Base-by-base conservation (phyloP, 1,139 yeast genomes). In the Debaryomycetaceae sp. region DNA sequence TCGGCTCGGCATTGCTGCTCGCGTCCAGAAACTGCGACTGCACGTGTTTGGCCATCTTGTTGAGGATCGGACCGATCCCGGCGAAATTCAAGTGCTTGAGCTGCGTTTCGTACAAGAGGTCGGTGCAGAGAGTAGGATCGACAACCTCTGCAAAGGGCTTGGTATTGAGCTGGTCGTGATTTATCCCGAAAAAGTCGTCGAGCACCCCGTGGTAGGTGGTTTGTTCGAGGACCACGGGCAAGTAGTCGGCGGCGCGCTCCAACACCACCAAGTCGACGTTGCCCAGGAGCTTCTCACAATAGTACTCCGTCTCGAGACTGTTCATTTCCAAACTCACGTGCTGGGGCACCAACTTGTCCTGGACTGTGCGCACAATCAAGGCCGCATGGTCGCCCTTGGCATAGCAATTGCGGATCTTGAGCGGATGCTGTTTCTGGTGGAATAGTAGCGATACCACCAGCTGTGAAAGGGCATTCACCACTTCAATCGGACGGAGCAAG, bases 121-220 rank as follows among this genome's bases (percentile, higher is more conserved):
- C 39, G 18, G 8, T 16, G 6, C 7, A 6, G 8, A 24, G 6
- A 10, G 6, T 8, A 6, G 27, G 21, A n/a, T 7, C 27, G 16
- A 25, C 8, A 7, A 5, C 11, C 6, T 11, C 10, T 13, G 16
- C 15, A 4, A 13, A 6, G 7, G 27, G 15, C 4, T 16, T 16
- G n/a, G 25, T 15, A 8, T 5, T 19, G 10, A 28, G 13, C 21
- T 19, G 27, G 30, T 13, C 24, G n/a, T 16, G 22, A 10, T 25
- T 25, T 12, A 75, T 55, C 4, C 68, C 72, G 41, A 75, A 64
- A 15, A 76, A 51, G 45, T 86, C 95, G 47, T 83, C 87, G 15
- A 86, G 60, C 11, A 90, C 58, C 1, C 98, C 98, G 22, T 73
- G 67, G 47, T 87, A 90, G 2, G 85, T 81, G 40, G 86, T 55